Base-by-base conservation (phyloP, 2,329 filamentous ascomycete species). In the Paecilomyces fulvus region DNA sequence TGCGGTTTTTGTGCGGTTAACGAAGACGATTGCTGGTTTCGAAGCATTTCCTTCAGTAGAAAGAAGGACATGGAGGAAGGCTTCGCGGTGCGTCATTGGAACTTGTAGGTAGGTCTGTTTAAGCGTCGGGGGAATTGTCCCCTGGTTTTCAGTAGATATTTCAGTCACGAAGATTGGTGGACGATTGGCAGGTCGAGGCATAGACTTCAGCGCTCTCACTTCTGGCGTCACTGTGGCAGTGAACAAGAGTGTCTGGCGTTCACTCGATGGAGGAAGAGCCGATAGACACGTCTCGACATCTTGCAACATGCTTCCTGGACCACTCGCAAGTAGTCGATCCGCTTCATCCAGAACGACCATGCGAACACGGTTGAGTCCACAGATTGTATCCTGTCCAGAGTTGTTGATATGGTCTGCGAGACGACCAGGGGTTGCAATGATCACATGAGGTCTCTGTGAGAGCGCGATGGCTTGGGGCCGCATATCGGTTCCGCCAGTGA, bases 291-390 rank as follows among this genome's bases (percentile, higher is more conserved):
- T 89, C 69, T 95, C 90, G 1, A 99, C 85, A 66, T 96, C 94
- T 3, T 90, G 88, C n/a, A 96, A 80, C 92, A 96, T 96, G 73
- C 87, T 92, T 25, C 92, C 92, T 17, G 83, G 80, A 0, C 83
- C 84, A 52, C 84, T 83, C 31, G 85, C 82, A 49, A 99, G 83
- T 37, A 99, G 80, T 49, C 94, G 84, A 75, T 99, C 94, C 3
- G 94, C 94, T 78, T 99, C 94, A 69, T 99, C 94, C 48, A 99
- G 86, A 7, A 99, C 91, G 2, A 97, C 89, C 70, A 89, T 92
- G 56, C 84, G 85, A 25, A 90, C 87, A 53, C 92, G 83, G 17
- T 85, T 81, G 50, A 99, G 77, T 0, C 91, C 92, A 58, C 85
- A 85, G 58, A 95, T 83, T 0, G 92, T 97, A 69, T 99, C 94